Evolutionary conservation across 1,284 basidiomycete species (phyloP), one percentile per base, ranked within the genome.

Genomic region (Cryptococcus maquisensis): DNA sequence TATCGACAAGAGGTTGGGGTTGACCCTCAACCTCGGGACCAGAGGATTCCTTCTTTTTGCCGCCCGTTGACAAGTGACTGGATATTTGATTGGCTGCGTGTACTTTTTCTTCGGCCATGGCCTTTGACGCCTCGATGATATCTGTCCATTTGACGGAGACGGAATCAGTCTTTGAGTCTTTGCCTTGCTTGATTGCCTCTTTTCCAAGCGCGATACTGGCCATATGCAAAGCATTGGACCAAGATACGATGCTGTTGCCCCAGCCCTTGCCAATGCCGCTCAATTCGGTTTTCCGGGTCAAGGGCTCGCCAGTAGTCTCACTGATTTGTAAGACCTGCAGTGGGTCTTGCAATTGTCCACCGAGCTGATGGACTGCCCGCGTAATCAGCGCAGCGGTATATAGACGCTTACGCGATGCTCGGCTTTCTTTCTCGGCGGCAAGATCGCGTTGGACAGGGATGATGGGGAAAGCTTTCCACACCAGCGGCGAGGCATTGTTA

Each of bases 361-460:
- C 90, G 12, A 89, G 80, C 2, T 82, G 81, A 28, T 85, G 84
- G 23, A 91, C 79, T 8, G 83, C 90, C 82, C 89, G 87, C 23
- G 86, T 40, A 37, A 68, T 53, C 36, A 68, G 32, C 4, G 68
- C 66, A 13, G 64, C 65, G 26, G 59, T 64, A 44, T 62, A 38
- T 2, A 62, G 52, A 6, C 83, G 79, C 51, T 89, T 80, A 37
- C 86, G 79, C 3, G 77, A 71, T 55, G 85, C 79, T 39, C 89
- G 81, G 57, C 79, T 82, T 13, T 77, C 73, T 43, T 79, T 80
- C 69, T 92, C 90, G 10, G 78, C 72, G 0, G 66, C 62, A 16
- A 78, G 67, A 24, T 85, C 84, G 12, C 90, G 82, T 7, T 77
- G 69, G 16, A 77, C 70, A 5, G 90, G 90, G 3, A 92, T 82